Conservation (phyloP, 164 flowering plant genomes). For the Sextonia rubra region DNA sequence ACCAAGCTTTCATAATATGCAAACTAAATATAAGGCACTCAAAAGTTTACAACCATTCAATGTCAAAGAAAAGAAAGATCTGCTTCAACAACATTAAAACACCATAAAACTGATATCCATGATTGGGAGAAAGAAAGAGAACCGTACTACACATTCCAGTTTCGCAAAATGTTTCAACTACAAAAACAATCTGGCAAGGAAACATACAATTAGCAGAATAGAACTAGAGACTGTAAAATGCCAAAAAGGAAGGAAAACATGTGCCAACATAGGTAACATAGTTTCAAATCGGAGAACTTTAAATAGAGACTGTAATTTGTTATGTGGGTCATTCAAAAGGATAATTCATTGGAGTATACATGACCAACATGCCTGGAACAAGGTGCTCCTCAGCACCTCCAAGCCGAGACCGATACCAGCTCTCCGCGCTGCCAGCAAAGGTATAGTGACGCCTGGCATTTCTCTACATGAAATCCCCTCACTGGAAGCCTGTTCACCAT, state of each 20-base stretch:
- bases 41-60: slow-evolving; percentile 15
- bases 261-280: slow-evolving; percentile 6
- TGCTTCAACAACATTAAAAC: slow-evolving; percentile 17
- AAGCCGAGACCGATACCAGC: slow-evolving; percentile 79
- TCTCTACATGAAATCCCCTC: slow-evolving; percentile 84
- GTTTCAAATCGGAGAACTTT: slow-evolving; percentile 7
- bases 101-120: slow-evolving; percentile 22
- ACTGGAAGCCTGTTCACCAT: slow-evolving; percentile 61
- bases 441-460: slow-evolving; percentile 65
- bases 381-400: slow-evolving; percentile 59
- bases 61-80: slow-evolving; percentile 14
- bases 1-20: neutral
- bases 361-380: slow-evolving; percentile 24
- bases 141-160: slow-evolving; percentile 33
- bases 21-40: slow-evolving; percentile 9
- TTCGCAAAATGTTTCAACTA: slow-evolving; percentile 34
- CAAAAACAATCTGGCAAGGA: slow-evolving; percentile 37
- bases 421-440: slow-evolving; percentile 82
- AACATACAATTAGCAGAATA: slow-evolving; percentile 30
- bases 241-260: slow-evolving; percentile 9
- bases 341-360: slow-evolving; percentile 8
- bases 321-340: slow-evolving; percentile 30
- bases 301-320: slow-evolving; percentile 17
- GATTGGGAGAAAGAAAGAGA: slow-evolving; percentile 18
- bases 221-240: slow-evolving; percentile 31